Base-by-base conservation (phyloP, 352 stramenopile species). In the Poterioochromonas sp. region DNA sequence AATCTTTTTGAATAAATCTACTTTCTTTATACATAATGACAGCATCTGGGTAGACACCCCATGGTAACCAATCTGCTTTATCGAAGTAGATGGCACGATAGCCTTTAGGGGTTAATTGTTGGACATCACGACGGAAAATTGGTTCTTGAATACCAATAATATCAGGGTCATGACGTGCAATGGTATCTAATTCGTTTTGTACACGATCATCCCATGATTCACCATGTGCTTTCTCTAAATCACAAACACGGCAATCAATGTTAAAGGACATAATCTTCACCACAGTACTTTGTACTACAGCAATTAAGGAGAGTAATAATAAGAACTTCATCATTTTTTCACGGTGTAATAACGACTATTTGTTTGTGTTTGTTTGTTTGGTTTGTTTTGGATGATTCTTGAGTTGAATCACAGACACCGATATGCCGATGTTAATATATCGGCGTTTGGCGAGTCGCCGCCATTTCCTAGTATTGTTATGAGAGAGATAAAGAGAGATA, bases 251-350 rank as follows among this genome's bases (percentile, higher is more conserved):
- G 26, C 51, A 62, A 29, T 62, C 51, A 62, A 62, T 62, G 29
- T 62, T 62, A 22, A 62, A 62, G 2, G 51, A 62, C 51, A 62
- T 62, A 8, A 62, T 62, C 26, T 62, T 62, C 51, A 62, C 51
- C 29, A 18, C 5, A 51, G 5, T 51, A 18, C 43, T 18, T 20
- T 18, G 43, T 18, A 51, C 43, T n/a, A n/a, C n/a, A n/a, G n/a
- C n/a, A n/a, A n/a, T n/a, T 98, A 98, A 82, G 79, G 83, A 8
- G 37, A 47, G 79, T 26, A 60, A 18, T 20, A 49, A 26, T 0
- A n/a, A 0, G 34, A 76, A 65, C n/a, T n/a, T n/a, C n/a, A n/a
- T n/a, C n/a, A n/a, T n/a, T n/a, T n/a, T n/a, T n/a, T n/a, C n/a
- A n/a, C n/a, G n/a, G n/a, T n/a, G n/a, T n/a, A n/a, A n/a, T n/a